Conservation (phyloP, 768 basidiomycete species). For the Xerocomellus amylosporus region DNA sequence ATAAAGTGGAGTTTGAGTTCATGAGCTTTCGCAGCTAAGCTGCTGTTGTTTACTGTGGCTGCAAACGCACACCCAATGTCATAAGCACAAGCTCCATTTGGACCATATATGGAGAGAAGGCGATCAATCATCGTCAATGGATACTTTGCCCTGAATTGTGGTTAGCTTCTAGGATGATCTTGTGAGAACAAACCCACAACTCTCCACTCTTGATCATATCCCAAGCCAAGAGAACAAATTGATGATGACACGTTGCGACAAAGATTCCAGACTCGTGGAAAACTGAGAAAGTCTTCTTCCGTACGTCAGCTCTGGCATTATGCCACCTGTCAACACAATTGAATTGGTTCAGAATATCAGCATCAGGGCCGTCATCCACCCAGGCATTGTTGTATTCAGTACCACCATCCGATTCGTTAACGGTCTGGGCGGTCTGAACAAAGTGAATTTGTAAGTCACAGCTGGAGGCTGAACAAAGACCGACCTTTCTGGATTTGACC, state of each 20-base stretch:
- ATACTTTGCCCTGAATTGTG: neutral
- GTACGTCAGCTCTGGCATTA: neutral
- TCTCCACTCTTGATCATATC: slow-evolving; percentile 4
- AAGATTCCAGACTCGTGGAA: neutral
- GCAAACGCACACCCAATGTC: neutral
- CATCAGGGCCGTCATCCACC: too few relatives aligned
- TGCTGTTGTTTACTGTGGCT: neutral
- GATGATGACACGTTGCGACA: neutral
- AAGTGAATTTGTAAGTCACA: too few relatives aligned
- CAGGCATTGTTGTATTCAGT: too few relatives aligned
- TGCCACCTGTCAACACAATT: neutral
- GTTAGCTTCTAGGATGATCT: too few relatives aligned
- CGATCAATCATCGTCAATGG: neutral
- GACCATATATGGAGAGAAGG: neutral
- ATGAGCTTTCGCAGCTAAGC: too few relatives aligned
- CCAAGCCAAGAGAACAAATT: neutral
- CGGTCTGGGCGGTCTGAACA: too few relatives aligned
- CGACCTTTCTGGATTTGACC: too few relatives aligned
- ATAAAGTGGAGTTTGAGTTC: neutral
- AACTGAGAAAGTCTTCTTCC: neutral
- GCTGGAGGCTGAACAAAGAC: too few relatives aligned
- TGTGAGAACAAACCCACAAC: neutral
- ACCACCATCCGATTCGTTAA: too few relatives aligned
- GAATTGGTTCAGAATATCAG: too few relatives aligned
- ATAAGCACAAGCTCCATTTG: neutral